Percentiles rank a stretch among this genome's conserved stretches.
Conservation (phyloP, 495 filamentous ascomycete genomes). For the Amniculicola lignicola region DNA sequence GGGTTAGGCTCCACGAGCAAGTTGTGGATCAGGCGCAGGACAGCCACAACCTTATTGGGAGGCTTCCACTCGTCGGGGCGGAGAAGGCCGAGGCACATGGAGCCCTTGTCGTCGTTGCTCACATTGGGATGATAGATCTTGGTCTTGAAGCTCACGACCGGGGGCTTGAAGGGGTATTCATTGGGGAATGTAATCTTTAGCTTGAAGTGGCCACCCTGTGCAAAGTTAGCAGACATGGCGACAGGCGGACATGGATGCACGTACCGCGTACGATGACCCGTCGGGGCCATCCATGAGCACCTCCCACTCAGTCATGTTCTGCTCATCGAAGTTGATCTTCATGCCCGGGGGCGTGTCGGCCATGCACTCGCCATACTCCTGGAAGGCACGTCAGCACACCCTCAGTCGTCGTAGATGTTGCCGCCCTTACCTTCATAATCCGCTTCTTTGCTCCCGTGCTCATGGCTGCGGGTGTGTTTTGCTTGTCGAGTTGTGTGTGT, state of each 20-base stretch:
- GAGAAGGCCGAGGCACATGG: constrained; percentile 88
- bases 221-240: neutral
- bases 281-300: constrained; percentile 72
- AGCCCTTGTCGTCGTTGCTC: constrained; percentile 86
- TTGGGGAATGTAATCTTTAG: constrained; percentile 71
- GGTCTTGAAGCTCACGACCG: constrained; percentile 79
- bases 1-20: constrained; percentile 84
- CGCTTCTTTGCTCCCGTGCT: constrained; percentile 28
- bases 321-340: constrained; percentile 43
- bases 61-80: constrained; percentile 95
- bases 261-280: constrained; percentile 68
- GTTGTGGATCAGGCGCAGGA: constrained; percentile 74
- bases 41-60: constrained; percentile 67
- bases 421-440: constrained; percentile 35
- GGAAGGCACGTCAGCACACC: neutral
- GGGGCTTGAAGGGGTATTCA: constrained; percentile 95
- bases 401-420: too few species aligned
- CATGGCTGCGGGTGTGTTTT: constrained; percentile 24
- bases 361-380: constrained; percentile 42
- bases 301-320: constrained; percentile 83
- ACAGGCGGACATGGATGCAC: neutral
- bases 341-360: constrained; percentile 41
- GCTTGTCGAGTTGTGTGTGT: too few species aligned
- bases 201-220: constrained; percentile 72
- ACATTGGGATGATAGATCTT: constrained; percentile 99